Base-by-base conservation (phyloP, 2,329 filamentous ascomycete species). In the Aspergillus pseudonomiae region DNA sequence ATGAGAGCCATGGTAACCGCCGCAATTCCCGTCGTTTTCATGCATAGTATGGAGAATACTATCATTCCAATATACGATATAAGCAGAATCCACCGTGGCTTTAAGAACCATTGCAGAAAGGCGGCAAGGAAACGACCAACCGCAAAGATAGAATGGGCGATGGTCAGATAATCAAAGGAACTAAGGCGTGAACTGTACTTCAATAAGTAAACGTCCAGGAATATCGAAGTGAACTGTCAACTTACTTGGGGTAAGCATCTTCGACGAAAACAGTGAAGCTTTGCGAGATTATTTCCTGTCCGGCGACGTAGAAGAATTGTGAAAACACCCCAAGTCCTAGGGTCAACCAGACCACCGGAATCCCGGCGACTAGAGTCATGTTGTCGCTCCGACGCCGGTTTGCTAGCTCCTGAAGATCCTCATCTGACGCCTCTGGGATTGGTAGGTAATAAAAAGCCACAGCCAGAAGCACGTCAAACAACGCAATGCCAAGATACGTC, bases 401-500 rank as follows among this genome's bases (percentile, higher is more conserved):
- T 28, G 83, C 82, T 4, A 85, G 77, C 56, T 84, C 81, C 64
- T 87, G 84, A 4, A 89, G 77, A 65, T 89, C 86, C 19, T 83
- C 81, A 67, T 88, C 86, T 1, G 85, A 85, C 3, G 86, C 87
- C 75, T 89, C 87, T 0, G 87, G 87, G 1, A 89, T 78, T 2
- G 86, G 86, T 1, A 88, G 76, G 67, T 89, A 89, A 71, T 85
- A 87, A 73, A 88, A 89, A 3, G 81, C 80, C 11, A 88, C 78
- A 1, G 87, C 87, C 14, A 89, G 78, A 4, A 84, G 74, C 54
- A 88, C 80, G 32, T 85, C 87, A 68, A 88, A 88, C 14, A 89
- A 79, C 1, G 86, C 82, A 62, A 89, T 88, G 9, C 85, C 87
- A 3, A 89, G 82, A 64, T 89, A 89, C 0, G 86, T 83, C 86